phyloP scores from a whole-genome alignment of 495 filamentous ascomycete genomes.

The Penicillium waksmanii region DNA sequence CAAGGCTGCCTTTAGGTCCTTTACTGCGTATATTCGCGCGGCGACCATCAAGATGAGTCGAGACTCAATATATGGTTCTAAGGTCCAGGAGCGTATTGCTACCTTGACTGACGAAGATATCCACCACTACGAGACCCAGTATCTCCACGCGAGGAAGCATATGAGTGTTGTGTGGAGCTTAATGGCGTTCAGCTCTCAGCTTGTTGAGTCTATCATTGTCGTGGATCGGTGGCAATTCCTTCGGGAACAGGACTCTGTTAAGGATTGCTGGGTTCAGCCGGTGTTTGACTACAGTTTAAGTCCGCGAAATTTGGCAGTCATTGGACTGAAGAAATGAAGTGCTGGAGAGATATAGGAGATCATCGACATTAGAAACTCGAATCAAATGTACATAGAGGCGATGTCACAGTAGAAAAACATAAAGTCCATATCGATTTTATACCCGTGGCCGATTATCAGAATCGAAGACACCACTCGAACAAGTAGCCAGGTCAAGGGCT shows the following conservation, averaged over 20 bases:
- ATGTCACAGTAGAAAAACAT: too few species aligned
- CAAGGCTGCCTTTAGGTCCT: slow-evolving; percentile 78
- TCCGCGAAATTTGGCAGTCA: slow-evolving; percentile 86
- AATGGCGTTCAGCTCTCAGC: slow-evolving; percentile 91
- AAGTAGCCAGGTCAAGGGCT: too few species aligned
- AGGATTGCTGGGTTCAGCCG: slow-evolving; percentile 84
- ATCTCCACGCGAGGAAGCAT: slow-evolving; percentile 71
- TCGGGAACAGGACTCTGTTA: slow-evolving; percentile 68
- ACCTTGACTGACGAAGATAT: slow-evolving; percentile 75
- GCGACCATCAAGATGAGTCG: slow-evolving; percentile 72
- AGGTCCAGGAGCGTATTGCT: slow-evolving; percentile 63
- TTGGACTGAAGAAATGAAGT: slow-evolving; percentile 71
- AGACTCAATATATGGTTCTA: slow-evolving; percentile 56
- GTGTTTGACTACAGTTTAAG: slow-evolving; percentile 91
- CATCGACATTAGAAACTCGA: too few species aligned
- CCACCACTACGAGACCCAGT: slow-evolving; percentile 65
- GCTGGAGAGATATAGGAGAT: too few species aligned
- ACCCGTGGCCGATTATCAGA: too few species aligned
- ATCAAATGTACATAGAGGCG: too few species aligned
- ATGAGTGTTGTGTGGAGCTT: slow-evolving; percentile 86
- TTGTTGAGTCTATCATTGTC: slow-evolving; percentile 88
- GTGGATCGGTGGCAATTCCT: slow-evolving; percentile 91
- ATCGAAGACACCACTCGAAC: too few species aligned
- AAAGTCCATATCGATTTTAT: too few species aligned
- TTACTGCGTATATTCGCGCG: slow-evolving; percentile 76